These are phyloP conservation scores for Kodamaea neixiangensis DNA, from an alignment of 805 yeast genomes.

Conservation along the genomic window DNA sequence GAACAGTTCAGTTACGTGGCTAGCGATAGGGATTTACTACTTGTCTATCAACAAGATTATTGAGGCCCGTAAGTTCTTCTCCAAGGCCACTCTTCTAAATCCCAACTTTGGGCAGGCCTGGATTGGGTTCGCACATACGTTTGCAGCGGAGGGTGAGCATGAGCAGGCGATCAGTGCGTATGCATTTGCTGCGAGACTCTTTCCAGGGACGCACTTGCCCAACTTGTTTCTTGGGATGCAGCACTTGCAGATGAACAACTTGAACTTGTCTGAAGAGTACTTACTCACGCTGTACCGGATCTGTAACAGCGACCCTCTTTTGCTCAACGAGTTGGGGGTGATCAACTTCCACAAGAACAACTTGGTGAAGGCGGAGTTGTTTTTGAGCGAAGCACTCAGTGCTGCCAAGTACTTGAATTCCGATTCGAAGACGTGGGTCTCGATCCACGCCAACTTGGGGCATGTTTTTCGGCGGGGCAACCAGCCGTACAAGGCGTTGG, in stretches of 20 bases:
- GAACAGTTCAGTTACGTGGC: conserved; percentile 81
- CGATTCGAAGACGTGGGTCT: conserved; percentile 80
- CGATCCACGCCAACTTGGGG: conserved; percentile 84
- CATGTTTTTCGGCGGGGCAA: conserved; percentile 79
- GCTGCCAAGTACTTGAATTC: conserved; percentile 70
- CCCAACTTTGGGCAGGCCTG: conserved; percentile 95
- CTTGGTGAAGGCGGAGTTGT: conserved; percentile 65
- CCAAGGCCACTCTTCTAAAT: conserved; percentile 83
- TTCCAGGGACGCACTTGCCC: conserved; percentile 90
- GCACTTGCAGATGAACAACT: conserved; percentile 82
- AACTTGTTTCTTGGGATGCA: conserved; percentile 94
- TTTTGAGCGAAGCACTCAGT: conserved; percentile 66
- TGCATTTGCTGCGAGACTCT: conserved; percentile 90
- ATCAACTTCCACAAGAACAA: conserved; percentile 78
- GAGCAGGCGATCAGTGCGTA: conserved; percentile 98
- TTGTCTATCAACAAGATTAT: conserved; percentile 66
- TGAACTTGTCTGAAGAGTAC: conserved; percentile 84
- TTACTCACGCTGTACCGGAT: conserved; percentile 70
- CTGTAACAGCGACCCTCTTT: conserved; percentile 82
- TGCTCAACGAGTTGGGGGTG: conserved; percentile 92
- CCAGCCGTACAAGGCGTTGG: conserved; percentile 63
- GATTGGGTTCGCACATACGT: conserved; percentile 98
- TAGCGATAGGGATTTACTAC: conserved; percentile 90
- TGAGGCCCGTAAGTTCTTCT: conserved; percentile 86
- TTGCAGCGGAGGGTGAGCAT: conserved; percentile 97